A percentile compares a stretch with the other conserved stretches of the same genome.
Conservation (phyloP, 345 rosid species). For the Trapa incisa region DNA sequence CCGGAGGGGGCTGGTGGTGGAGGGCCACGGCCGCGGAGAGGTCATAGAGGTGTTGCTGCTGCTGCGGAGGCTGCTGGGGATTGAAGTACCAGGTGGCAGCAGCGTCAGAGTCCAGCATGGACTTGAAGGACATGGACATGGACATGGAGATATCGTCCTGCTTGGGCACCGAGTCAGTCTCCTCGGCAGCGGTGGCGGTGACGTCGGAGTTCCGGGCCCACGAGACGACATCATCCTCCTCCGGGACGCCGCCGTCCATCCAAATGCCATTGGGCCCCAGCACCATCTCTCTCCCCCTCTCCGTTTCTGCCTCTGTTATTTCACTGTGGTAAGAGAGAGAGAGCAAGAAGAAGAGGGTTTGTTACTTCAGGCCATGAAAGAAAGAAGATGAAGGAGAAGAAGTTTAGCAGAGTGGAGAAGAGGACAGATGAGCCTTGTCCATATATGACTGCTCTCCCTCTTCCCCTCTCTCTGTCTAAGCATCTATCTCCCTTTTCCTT, state of each 20-base stretch:
- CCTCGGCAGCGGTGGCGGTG: background rate
- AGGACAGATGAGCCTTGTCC: background rate
- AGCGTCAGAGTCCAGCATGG: conserved; percentile 53
- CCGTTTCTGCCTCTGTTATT: background rate
- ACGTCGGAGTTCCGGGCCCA: conserved; percentile 33
- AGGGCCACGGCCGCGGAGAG: conserved; percentile 33
- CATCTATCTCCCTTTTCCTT: background rate
- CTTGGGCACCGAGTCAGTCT: conserved; percentile 11
- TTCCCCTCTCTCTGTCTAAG: background rate
- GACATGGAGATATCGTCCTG: conserved; percentile 21
- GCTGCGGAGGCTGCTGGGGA: conserved; percentile 33
- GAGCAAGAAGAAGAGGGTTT: too few relatives aligned
- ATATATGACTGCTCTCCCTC: background rate
- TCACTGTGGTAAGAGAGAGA: background rate
- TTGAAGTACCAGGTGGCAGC: conserved; percentile 10
- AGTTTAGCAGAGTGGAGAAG: background rate
- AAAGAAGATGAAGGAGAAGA: too few relatives aligned
- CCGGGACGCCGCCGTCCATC: conserved; percentile 38
- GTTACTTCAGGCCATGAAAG: too few relatives aligned
- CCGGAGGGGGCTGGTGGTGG: conserved; percentile 29
- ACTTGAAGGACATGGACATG: conserved; percentile 28
- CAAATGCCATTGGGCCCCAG: conserved; percentile 50
- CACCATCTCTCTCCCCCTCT: conserved; percentile 28
- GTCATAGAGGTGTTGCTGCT: conserved; percentile 31
- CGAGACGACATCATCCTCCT: conserved; percentile 31